These are phyloP conservation scores for Physcomitrium patens DNA, from an alignment of 225 moss, liverwort and hornwort species.

Conservation along the genomic window DNA sequence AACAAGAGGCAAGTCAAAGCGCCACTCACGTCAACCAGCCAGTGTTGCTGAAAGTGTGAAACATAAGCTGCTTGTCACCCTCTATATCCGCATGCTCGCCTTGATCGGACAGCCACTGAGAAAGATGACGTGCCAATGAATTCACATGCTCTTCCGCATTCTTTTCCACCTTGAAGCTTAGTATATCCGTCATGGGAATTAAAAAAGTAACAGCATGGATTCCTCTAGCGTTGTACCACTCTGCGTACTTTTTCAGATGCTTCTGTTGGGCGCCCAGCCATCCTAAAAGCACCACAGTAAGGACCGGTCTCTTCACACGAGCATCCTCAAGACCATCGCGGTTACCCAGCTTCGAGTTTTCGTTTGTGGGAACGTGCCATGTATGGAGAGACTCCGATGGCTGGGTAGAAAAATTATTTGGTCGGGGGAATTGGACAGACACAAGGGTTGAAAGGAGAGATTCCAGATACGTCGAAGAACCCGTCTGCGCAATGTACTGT, in stretches of 20 bases:
- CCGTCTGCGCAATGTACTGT: conserved; percentile 21
- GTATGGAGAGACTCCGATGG: conserved; percentile 54
- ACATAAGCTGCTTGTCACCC: conserved; percentile 65
- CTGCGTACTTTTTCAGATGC: conserved; percentile 85
- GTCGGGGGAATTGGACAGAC: conserved; percentile 3
- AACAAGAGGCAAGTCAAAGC: background rate
- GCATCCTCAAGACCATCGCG: conserved; percentile 7
- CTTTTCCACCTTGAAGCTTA: conserved; percentile 55
- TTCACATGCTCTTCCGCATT: conserved; percentile 73
- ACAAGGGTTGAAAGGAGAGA: conserved; percentile 42
- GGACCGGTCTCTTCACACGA: conserved; percentile 43
- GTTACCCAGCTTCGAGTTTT: conserved; percentile 16
- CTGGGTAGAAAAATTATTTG: background rate
- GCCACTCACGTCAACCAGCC: conserved; percentile 66
- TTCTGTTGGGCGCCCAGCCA: conserved; percentile 91
- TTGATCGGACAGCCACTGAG: conserved; percentile 62
- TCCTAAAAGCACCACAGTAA: conserved; percentile 82
- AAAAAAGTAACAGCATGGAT: conserved; percentile 84
- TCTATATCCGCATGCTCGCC: conserved; percentile 35
- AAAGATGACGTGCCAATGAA: conserved; percentile 49
- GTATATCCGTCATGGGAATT: conserved; percentile 62
- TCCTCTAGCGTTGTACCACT: conserved; percentile 84
- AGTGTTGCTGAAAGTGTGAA: conserved; percentile 80
- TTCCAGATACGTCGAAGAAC: conserved; percentile 25
- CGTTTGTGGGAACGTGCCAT: conserved; percentile 53